These are phyloP conservation scores for Cyclotella baltica DNA, from an alignment of 108 stramenopile species.

Conservation along the genomic window DNA sequence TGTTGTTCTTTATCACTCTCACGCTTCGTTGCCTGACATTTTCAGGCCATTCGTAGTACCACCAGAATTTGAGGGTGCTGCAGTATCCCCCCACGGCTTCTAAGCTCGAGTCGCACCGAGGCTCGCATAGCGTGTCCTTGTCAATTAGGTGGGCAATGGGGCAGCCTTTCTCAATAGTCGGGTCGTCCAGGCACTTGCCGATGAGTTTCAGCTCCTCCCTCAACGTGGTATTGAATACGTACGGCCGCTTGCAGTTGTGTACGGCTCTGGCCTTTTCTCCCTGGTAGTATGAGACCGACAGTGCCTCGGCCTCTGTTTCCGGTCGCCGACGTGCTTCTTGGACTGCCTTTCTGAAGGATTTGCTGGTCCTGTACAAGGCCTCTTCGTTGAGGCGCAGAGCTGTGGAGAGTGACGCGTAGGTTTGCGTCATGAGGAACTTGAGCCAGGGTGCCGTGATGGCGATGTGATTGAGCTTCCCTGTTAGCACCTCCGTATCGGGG, in stretches of 20 bases:
- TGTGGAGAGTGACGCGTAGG: too few species aligned
- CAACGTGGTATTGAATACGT: slow-evolving; percentile 1
- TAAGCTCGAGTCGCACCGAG: slow-evolving; percentile 3
- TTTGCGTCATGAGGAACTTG: too few species aligned
- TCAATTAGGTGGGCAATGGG: slow-evolving; percentile 13
- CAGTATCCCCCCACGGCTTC: slow-evolving; percentile 8
- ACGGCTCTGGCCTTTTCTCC: background rate
- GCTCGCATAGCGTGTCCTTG: background rate
- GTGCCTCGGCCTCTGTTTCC: background rate
- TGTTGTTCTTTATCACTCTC: background rate
- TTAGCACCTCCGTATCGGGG: too few species aligned
- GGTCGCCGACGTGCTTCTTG: background rate
- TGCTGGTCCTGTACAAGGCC: too few species aligned
- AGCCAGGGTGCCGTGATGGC: too few species aligned
- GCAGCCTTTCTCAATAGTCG: background rate
- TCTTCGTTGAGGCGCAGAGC: too few species aligned
- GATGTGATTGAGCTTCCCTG: too few species aligned
- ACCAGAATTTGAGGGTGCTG: background rate
- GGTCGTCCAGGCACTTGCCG: background rate
- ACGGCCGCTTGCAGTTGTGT: background rate
- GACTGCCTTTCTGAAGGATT: background rate
- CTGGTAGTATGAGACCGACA: background rate
- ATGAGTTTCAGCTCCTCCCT: slow-evolving; percentile 14
- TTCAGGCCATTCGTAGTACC: slow-evolving; percentile 22
- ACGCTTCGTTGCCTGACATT: background rate